These are phyloP conservation scores for Calonectria pseudoreteaudii DNA, from an alignment of 2,329 filamentous ascomycete species.

Conservation along the genomic window DNA sequence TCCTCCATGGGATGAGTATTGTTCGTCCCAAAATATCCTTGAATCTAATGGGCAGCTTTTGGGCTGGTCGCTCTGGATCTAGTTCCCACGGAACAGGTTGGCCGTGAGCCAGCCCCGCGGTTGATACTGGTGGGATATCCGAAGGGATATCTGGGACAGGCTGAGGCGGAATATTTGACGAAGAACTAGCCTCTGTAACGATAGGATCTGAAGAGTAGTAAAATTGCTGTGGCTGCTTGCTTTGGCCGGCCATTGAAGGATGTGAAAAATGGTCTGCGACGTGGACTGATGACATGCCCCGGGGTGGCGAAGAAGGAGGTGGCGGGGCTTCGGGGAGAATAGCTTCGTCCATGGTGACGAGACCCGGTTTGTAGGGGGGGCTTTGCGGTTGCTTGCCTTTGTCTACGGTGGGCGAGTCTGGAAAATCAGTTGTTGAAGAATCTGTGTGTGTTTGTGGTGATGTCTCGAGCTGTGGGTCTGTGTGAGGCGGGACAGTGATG, in stretches of 20 bases:
- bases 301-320: not conserved
- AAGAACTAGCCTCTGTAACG: slow-evolving; percentile 7
- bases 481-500: slow-evolving; percentile 10
- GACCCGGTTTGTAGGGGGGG: not conserved
- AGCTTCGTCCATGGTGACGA: not conserved
- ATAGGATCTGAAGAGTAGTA: not conserved
- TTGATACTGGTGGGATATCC: not conserved
- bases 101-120: slow-evolving; percentile 14
- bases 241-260: not conserved
- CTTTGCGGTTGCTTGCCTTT: not conserved
- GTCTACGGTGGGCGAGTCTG: not conserved
- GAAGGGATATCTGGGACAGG: not conserved
- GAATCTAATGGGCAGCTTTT: slow-evolving; percentile 25
- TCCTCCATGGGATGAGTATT: slow-evolving; percentile 27
- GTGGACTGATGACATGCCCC: not conserved
- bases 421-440: not conserved
- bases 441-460: not conserved
- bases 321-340: not conserved
- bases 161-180: slow-evolving; percentile 2
- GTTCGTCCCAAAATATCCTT: slow-evolving; percentile 20
- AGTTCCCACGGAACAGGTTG: slow-evolving; percentile 27
- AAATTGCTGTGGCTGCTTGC: slow-evolving; percentile 8
- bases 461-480: slow-evolving; percentile 15
- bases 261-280: not conserved
- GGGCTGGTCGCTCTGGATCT: slow-evolving; percentile 26